Evolutionary conservation across 805 yeast species (phyloP).

Genomic region (Nakazawaea holstii): DNA sequence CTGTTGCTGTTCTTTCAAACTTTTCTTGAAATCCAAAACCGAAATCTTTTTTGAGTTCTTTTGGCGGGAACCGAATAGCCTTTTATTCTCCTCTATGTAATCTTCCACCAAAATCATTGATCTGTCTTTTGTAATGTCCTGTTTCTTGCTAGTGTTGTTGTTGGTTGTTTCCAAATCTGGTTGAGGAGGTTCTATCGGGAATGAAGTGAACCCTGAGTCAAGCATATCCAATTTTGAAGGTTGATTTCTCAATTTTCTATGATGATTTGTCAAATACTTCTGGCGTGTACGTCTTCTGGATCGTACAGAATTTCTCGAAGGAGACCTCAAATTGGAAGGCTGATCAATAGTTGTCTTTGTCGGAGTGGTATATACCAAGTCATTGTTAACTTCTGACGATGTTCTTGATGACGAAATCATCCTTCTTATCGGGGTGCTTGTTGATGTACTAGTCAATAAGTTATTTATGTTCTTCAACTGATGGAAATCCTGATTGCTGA

Average conservation of each 20-base stretch:
- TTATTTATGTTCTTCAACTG: constrained; percentile 1
- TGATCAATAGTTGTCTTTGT: neutral
- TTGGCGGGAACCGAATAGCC: neutral
- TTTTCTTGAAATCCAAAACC: constrained; percentile 9
- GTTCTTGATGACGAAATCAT: constrained; percentile 5
- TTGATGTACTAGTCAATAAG: neutral
- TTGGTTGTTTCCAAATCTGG: neutral
- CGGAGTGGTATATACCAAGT: constrained; percentile 5
- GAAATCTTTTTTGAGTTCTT: constrained; percentile 4
- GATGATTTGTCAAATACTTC: neutral
- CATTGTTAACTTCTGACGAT: constrained; percentile 3
- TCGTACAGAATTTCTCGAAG: constrained; percentile 1
- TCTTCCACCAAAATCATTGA: constrained; percentile 10
- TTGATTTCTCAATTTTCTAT: constrained; percentile 1
- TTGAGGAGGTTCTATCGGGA: constrained; percentile 8
- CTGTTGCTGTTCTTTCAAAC: constrained; percentile 1
- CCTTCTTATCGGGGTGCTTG: neutral
- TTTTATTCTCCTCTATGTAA: constrained; percentile 8
- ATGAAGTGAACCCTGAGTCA: constrained; percentile 10
- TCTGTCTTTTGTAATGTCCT: neutral
- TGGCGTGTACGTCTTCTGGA: neutral
- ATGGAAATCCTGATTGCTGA: neutral
- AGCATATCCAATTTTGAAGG: constrained; percentile 11
- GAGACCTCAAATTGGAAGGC: neutral
- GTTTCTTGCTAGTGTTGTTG: neutral